Conservation (phyloP, 257 asterid species). For the Przewalskia tangutica region DNA sequence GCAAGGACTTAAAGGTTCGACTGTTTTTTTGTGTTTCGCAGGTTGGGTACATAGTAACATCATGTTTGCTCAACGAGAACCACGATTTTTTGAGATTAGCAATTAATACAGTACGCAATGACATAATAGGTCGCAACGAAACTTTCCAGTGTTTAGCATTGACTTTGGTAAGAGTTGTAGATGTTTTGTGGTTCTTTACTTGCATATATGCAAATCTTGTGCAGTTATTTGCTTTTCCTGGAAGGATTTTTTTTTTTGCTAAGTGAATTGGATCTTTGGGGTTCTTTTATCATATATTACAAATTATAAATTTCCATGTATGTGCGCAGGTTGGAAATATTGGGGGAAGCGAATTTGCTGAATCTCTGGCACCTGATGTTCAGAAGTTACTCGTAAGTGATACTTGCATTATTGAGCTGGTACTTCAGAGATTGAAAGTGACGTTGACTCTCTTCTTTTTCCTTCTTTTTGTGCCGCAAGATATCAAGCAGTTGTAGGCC, state of each 20-base stretch:
- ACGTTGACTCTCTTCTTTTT: constrained; percentile 2
- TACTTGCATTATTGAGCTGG: constrained; percentile 12
- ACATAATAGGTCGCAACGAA: constrained; percentile 97
- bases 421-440: not conserved
- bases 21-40: constrained; percentile 21
- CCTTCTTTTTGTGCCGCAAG: constrained; percentile 26
- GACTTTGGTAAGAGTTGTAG: constrained; percentile 60
- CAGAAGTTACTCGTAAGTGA: constrained; percentile 91
- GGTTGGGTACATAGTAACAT: constrained; percentile 98
- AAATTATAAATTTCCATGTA: not conserved
- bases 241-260: not conserved
- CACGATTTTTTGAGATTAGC: constrained; percentile 96
- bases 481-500: constrained; percentile 96
- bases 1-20: constrained; percentile 3
- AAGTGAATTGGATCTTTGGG: not conserved
- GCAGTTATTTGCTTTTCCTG: not conserved
- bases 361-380: constrained; percentile 98
- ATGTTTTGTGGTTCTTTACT: not conserved
- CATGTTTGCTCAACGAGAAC: constrained; percentile 94
- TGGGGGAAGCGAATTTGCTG: constrained; percentile 99
- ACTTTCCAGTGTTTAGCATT: constrained; percentile 97
- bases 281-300: not conserved
- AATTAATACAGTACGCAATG: constrained; percentile 94
- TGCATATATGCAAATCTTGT: not conserved
- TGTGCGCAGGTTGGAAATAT: constrained; percentile 85